A percentile compares a stretch with the other conserved stretches of the same genome.
Evolutionary conservation across 176 grass and related monocot genomes (phyloP).

Genomic region (Puya raimondii): DNA sequence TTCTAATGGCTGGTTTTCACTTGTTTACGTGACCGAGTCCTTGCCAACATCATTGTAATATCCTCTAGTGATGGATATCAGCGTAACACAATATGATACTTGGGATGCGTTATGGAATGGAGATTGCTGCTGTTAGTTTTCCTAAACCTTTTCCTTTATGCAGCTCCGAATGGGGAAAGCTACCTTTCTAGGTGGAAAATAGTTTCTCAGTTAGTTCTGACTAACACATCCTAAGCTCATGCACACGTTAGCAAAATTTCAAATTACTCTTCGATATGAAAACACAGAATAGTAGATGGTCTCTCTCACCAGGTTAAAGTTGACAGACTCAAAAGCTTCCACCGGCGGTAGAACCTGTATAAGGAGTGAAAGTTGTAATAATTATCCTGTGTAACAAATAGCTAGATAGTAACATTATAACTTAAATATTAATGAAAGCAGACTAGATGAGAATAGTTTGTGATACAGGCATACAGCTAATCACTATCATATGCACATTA

Average conservation of each 20-base stretch:
- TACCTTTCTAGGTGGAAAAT: too few relatives aligned
- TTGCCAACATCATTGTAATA: too few relatives aligned
- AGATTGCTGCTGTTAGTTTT: too few relatives aligned
- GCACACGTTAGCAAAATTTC: conserved; percentile 5
- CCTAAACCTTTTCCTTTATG: too few relatives aligned
- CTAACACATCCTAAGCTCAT: conserved; percentile 8
- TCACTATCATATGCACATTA: too few relatives aligned
- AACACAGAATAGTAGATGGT: neutral
- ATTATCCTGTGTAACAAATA: neutral
- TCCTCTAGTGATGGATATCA: too few relatives aligned
- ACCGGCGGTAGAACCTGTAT: conserved; percentile 70
- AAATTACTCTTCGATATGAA: neutral
- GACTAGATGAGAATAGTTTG: neutral
- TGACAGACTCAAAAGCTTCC: conserved; percentile 71
- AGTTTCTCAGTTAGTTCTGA: neutral
- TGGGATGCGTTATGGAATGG: too few relatives aligned
- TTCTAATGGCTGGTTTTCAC: too few relatives aligned
- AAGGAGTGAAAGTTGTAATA: conserved; percentile 13
- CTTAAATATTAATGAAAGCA: neutral
- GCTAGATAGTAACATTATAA: neutral
- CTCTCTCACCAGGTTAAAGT: conserved; percentile 68
- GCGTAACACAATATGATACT: too few relatives aligned
- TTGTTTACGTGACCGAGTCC: too few relatives aligned
- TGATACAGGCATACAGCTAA: neutral
- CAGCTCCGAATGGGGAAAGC: too few relatives aligned